Conservation (phyloP, 768 basidiomycete genomes). For the Filobasidium wieringae region DNA sequence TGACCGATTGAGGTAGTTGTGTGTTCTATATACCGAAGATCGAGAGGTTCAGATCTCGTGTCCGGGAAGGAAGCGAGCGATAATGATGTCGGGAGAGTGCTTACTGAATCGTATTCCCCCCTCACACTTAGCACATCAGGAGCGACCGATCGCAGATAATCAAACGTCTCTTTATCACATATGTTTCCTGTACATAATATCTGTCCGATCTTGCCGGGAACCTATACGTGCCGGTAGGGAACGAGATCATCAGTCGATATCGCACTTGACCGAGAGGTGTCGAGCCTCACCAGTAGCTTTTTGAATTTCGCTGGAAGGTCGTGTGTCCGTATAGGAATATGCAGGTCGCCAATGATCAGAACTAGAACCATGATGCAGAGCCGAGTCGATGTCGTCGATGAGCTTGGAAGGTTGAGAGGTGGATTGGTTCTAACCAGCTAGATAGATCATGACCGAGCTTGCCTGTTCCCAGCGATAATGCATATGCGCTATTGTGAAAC, state of each 20-base stretch:
- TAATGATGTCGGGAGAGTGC: too few relatives aligned
- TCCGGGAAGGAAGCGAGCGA: background rate
- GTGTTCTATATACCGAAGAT: constrained; percentile 44
- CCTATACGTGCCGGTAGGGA: constrained; percentile 28
- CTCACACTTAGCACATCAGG: constrained; percentile 82
- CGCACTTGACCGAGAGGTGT: background rate
- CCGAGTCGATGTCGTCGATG: too few relatives aligned
- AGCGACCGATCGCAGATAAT: constrained; percentile 87
- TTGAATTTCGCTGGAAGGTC: constrained; percentile 94
- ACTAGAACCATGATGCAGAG: constrained; percentile 64
- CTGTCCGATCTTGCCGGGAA: constrained; percentile 94
- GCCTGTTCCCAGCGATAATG: too few relatives aligned
- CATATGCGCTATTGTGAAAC: too few relatives aligned
- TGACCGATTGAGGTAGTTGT: constrained; percentile 65
- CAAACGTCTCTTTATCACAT: constrained; percentile 93
- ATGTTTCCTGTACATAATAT: constrained; percentile 96
- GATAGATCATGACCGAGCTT: too few relatives aligned
- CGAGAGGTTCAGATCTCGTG: background rate
- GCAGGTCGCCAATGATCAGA: constrained; percentile 90
- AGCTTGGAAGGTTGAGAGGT: too few relatives aligned
- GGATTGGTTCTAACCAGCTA: too few relatives aligned
- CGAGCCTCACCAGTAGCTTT: constrained; percentile 58
- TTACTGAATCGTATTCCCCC: constrained; percentile 92
- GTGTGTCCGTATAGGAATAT: constrained; percentile 75
- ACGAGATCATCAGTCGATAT: too few relatives aligned